Conservation (phyloP, 768 basidiomycete genomes). For the Lactarius indigo region DNA sequence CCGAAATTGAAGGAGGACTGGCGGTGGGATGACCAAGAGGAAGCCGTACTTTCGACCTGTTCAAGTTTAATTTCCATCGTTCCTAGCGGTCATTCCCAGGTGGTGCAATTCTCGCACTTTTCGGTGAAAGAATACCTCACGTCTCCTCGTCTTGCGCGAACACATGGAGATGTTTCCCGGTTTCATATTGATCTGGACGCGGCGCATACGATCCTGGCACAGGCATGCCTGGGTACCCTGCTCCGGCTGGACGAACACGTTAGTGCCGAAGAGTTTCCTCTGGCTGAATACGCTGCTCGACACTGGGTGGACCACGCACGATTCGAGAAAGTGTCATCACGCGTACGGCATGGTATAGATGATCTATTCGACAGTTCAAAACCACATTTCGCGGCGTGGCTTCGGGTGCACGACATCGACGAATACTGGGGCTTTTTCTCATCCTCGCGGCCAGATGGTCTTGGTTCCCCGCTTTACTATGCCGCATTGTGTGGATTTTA, state of each 20-base stretch:
- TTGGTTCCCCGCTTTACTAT: not conserved
- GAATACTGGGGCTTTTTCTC: not conserved
- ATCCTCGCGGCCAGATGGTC: accelerated
- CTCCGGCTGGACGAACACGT: not conserved
- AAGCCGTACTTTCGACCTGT: not conserved
- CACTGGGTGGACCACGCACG: not conserved
- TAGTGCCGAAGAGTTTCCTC: not conserved
- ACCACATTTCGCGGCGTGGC: not conserved
- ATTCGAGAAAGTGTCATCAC: not conserved
- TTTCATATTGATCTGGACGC: too few species aligned
- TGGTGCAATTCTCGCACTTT: too few species aligned
- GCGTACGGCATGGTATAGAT: not conserved
- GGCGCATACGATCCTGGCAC: not conserved
- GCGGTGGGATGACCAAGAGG: not conserved
- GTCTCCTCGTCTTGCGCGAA: too few species aligned
- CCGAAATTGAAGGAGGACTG: not conserved
- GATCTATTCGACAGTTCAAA: not conserved
- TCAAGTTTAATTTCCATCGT: not conserved
- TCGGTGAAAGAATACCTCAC: too few species aligned
- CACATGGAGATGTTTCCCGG: too few species aligned
- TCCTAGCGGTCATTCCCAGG: too few species aligned
- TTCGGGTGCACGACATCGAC: not conserved
- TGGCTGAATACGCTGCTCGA: not conserved
- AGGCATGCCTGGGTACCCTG: not conserved
- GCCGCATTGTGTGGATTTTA: not conserved